Conservation (phyloP, 345 rosid species). For the Conringia planisiliqua region DNA sequence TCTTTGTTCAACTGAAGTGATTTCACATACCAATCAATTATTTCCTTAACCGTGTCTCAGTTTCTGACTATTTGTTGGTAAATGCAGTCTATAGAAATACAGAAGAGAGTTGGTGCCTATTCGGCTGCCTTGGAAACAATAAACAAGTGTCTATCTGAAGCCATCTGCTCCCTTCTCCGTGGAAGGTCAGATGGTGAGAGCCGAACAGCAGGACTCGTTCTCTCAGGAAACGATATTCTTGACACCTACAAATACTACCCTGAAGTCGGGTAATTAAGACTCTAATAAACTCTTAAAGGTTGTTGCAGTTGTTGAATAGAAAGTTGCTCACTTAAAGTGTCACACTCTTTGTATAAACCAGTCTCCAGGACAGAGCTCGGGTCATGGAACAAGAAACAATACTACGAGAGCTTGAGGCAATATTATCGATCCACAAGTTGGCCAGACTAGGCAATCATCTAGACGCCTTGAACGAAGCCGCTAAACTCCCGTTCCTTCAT, state of each 20-base stretch:
- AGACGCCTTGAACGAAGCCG: slow-evolving; percentile 77
- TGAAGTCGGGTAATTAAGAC: slow-evolving; percentile 54
- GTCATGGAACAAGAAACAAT: slow-evolving; percentile 77
- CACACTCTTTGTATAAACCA: slow-evolving; percentile 29
- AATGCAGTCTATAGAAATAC: slow-evolving; percentile 79
- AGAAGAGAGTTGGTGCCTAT: slow-evolving; percentile 89
- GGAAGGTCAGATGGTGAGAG: slow-evolving; percentile 91
- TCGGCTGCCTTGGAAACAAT: slow-evolving; percentile 82
- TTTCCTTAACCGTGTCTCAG: neutral
- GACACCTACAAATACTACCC: slow-evolving; percentile 68
- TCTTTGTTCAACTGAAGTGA: neutral
- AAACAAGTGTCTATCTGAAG: slow-evolving; percentile 79
- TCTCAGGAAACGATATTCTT: slow-evolving; percentile 76
- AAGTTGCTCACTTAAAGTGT: neutral
- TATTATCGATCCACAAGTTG: slow-evolving; percentile 69
- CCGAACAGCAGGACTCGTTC: slow-evolving; percentile 63
- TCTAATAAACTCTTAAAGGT: neutral
- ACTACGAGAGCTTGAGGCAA: slow-evolving; percentile 88
- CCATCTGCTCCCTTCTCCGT: slow-evolving; percentile 69
- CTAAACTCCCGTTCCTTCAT: slow-evolving; percentile 77
- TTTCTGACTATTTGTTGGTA: neutral
- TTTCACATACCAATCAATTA: neutral
- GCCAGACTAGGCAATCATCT: slow-evolving; percentile 57
- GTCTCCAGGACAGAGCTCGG: slow-evolving; percentile 65
- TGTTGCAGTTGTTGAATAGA: neutral